phyloP scores from a whole-genome alignment of 768 basidiomycete species.

The Dacryopinax primogenitus region DNA sequence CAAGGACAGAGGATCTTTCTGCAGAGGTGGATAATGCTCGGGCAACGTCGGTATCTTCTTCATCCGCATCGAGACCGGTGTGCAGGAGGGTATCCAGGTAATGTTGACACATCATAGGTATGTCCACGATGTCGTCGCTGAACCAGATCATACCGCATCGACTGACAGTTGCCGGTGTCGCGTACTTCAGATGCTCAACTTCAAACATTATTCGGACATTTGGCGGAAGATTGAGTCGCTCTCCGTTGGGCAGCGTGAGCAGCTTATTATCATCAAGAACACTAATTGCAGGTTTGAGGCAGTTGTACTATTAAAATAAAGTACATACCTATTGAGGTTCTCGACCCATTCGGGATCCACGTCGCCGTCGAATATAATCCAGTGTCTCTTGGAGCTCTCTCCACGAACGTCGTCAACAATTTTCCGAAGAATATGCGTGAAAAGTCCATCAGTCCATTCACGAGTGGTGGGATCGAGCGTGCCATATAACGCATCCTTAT shows the following conservation, averaged over 20 bases:
- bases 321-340: constrained; percentile 90
- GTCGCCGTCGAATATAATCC: constrained; percentile 99
- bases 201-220: constrained; percentile 99
- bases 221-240: constrained; percentile 88
- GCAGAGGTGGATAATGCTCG: constrained; percentile 25
- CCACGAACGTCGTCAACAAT: constrained; percentile 98
- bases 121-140: constrained; percentile 87
- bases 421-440: constrained; percentile 93
- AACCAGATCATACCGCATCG: constrained; percentile 99
- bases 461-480: constrained; percentile 93
- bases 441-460: constrained; percentile 98
- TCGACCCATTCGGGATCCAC: constrained; percentile 99
- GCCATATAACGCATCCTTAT: constrained; percentile 95
- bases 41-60: constrained; percentile 55
- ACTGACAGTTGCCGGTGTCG: constrained; percentile 95
- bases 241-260: constrained; percentile 91
- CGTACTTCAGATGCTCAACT: constrained; percentile 93
- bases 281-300: constrained; percentile 34
- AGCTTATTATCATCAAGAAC: constrained; percentile 98
- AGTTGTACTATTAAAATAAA: not conserved
- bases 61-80: constrained; percentile 73
- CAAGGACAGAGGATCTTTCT: constrained; percentile 47
- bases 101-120: constrained; percentile 80
- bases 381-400: constrained; percentile 89
- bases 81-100: constrained; percentile 68